A percentile compares a stretch with the other conserved stretches of the same genome.
Evolutionary conservation across 2,329 filamentous ascomycete genomes (phyloP).

Genomic region (Aspergillus piperis): DNA sequence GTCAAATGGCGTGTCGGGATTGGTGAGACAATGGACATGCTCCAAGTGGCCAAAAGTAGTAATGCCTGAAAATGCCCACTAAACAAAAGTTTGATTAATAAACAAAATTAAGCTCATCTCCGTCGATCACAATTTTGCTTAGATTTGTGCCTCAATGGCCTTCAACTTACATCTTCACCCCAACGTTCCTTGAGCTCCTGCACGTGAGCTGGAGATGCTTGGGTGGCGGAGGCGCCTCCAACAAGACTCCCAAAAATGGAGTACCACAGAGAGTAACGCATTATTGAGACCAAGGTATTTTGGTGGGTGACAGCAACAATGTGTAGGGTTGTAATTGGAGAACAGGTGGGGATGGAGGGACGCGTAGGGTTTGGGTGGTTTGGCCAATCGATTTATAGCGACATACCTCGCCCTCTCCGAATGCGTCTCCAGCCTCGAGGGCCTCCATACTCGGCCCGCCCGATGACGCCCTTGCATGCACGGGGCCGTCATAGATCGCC

Average conservation of each 20-base stretch:
- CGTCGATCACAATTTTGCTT: too few species aligned
- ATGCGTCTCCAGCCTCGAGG: not conserved
- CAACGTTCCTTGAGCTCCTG: not conserved
- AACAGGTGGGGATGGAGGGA: not conserved
- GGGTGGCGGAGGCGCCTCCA: not conserved
- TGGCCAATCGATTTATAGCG: not conserved
- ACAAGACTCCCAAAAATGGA: not conserved
- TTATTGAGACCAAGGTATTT: not conserved
- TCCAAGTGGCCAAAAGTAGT: not conserved
- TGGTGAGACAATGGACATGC: not conserved
- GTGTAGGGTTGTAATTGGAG: not conserved
- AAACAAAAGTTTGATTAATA: not conserved
- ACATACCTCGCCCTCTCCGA: not conserved
- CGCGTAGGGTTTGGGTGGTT: not conserved
- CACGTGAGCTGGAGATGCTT: not conserved
- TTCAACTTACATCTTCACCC: not conserved
- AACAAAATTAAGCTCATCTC: too few species aligned
- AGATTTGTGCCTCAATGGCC: not conserved
- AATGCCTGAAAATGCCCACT: not conserved
- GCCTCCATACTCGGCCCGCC: not conserved
- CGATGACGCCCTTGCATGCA: not conserved
- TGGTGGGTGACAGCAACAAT: not conserved
- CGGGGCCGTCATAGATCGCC: not conserved
- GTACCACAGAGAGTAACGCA: not conserved
- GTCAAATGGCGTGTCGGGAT: not conserved